A percentile compares a stretch with the other conserved stretches of the same genome.
Evolutionary conservation across 257 asterid species (phyloP).

Genomic region (Echium plantagineum): DNA sequence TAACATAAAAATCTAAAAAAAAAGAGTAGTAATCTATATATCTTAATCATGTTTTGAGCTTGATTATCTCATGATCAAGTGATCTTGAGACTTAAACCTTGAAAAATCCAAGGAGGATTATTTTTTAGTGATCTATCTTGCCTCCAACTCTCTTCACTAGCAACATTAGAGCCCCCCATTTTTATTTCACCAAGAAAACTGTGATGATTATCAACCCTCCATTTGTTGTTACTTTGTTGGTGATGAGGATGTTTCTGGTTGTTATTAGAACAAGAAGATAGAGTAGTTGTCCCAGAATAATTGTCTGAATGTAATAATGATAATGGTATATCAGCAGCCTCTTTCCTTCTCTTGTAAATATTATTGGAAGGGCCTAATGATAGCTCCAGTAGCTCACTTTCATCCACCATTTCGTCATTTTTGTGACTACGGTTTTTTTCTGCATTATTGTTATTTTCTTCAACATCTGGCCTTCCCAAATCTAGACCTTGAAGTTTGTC

Average conservation of each 20-base stretch:
- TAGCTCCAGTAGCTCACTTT: conserved; percentile 56
- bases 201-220: conserved; percentile 31
- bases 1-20: background rate
- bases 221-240: conserved; percentile 20
- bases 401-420: conserved; percentile 16
- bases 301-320: conserved; percentile 13
- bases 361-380: conserved; percentile 55
- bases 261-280: conserved; percentile 52
- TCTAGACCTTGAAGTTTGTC: conserved; percentile 15
- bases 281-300: conserved; percentile 36
- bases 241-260: conserved; percentile 11
- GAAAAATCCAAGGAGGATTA: conserved; percentile 72
- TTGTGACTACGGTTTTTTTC: background rate
- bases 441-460: conserved; percentile 6
- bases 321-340: conserved; percentile 15
- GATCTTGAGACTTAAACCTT: conserved; percentile 56
- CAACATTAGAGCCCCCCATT: conserved; percentile 5
- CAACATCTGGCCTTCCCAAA: conserved; percentile 25
- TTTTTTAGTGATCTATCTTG: conserved; percentile 40
- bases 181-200: conserved; percentile 14
- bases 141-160: conserved; percentile 22
- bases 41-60: background rate
- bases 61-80: conserved; percentile 20
- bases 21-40: background rate
- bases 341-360: conserved; percentile 25